phyloP scores from a whole-genome alignment of 495 filamentous ascomycete species.

The Podospora tetraspora region DNA sequence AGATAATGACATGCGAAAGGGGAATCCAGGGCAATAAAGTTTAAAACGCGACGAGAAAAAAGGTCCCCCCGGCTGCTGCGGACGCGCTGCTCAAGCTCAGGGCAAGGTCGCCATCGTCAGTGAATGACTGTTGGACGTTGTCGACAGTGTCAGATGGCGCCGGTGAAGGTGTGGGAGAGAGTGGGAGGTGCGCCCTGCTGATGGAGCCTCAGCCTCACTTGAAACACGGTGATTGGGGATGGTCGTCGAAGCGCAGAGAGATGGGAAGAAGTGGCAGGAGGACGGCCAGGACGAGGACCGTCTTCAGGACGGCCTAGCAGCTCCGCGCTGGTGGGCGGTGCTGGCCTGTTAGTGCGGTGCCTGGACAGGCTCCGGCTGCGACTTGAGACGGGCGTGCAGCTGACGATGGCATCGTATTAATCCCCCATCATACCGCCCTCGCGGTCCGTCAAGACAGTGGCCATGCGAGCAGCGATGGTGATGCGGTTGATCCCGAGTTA shows the following conservation, averaged over 20 bases:
- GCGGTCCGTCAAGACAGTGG: background rate
- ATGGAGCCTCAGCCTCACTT: conserved; percentile 35
- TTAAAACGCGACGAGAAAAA: conserved; percentile 7
- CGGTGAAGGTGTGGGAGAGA: conserved; percentile 22
- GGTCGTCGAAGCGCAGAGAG: conserved; percentile 33
- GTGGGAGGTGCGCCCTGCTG: conserved; percentile 28
- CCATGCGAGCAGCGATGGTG: conserved; percentile 7
- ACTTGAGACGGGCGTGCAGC: conserved; percentile 12
- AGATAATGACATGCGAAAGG: conserved; percentile 7
- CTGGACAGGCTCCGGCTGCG: background rate
- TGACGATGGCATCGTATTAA: conserved; percentile 13
- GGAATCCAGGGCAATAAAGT: conserved; percentile 16
- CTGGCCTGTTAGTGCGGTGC: conserved; percentile 7
- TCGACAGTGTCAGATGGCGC: conserved; percentile 34
- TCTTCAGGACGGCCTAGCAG: conserved; percentile 29
- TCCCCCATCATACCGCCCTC: conserved; percentile 14
- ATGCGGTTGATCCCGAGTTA: conserved; percentile 8
- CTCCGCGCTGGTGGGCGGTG: conserved; percentile 12
- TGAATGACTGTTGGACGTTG: conserved; percentile 27
- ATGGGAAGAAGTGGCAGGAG: conserved; percentile 24
- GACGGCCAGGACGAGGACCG: conserved; percentile 23
- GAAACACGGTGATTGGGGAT: conserved; percentile 21
- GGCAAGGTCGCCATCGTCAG: conserved; percentile 17
- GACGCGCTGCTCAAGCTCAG: conserved; percentile 7
- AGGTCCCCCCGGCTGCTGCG: conserved; percentile 11